These are phyloP conservation scores for Ogataea corticis DNA, from an alignment of 805 yeast genomes.

Conservation along the genomic window DNA sequence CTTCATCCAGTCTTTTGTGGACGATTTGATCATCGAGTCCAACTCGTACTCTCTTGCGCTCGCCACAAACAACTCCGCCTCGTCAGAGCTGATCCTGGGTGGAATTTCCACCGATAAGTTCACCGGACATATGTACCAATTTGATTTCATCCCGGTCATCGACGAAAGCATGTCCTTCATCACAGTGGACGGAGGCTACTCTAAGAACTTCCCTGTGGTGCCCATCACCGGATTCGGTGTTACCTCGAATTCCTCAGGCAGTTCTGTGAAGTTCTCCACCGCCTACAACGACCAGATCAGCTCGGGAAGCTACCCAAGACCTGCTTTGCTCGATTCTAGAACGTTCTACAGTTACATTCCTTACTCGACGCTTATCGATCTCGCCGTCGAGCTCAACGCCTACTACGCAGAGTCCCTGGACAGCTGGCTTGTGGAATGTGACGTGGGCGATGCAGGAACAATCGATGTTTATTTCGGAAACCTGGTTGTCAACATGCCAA, in stretches of 20 bases:
- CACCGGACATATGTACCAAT: conserved; percentile 48
- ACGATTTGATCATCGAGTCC: conserved; percentile 34
- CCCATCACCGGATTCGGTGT: conserved; percentile 49
- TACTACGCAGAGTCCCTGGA: conserved; percentile 47
- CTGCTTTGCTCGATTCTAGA: conserved; percentile 63
- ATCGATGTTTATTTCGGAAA: conserved; percentile 56
- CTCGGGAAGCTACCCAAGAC: conserved; percentile 40
- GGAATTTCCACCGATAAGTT: conserved; percentile 51
- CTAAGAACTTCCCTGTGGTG: conserved; percentile 39
- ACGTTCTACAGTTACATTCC: conserved; percentile 54
- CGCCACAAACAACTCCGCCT: conserved; percentile 24
- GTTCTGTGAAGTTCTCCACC: conserved; percentile 29
- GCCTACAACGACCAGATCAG: conserved; percentile 43
- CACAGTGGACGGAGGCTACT: conserved; percentile 14
- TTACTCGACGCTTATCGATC: conserved; percentile 50
- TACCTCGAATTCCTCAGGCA: conserved; percentile 30
- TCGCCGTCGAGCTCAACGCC: conserved; percentile 73
- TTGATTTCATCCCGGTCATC: conserved; percentile 47
- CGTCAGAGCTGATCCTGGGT: conserved; percentile 53
- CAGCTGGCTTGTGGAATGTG: conserved; percentile 66
- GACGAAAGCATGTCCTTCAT: conserved; percentile 19
- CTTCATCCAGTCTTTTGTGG: conserved; percentile 37
- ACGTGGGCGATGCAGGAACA: conserved; percentile 49
- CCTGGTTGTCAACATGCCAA: conserved; percentile 48
- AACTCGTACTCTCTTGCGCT: conserved; percentile 48